Conservation (phyloP, 2,329 filamentous ascomycete genomes). For the Pseudogymnoascus sp. region DNA sequence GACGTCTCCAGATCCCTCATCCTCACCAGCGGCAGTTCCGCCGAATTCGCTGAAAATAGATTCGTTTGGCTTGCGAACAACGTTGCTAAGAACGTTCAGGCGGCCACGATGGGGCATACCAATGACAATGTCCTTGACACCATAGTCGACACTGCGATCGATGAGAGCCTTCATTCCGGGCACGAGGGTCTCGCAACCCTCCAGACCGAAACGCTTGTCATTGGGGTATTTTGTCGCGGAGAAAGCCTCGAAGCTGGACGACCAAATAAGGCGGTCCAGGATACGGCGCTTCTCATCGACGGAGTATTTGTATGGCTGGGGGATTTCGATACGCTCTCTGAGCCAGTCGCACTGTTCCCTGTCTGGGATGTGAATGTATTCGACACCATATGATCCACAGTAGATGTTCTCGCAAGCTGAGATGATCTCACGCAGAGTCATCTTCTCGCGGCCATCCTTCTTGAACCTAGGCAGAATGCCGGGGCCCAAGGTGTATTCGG, state of each 20-base stretch:
- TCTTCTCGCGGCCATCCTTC: conserved; percentile 80
- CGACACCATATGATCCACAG: conserved; percentile 93
- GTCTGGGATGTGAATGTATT: conserved; percentile 98
- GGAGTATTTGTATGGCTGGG: conserved; percentile 91
- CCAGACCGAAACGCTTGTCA: conserved; percentile 97
- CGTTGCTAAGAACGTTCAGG: conserved; percentile 95
- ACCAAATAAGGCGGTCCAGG: conserved; percentile 96
- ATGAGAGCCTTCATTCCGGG: conserved; percentile 99
- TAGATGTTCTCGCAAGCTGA: conserved; percentile 90
- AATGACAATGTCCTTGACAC: conserved; percentile 98
- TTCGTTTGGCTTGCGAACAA: conserved; percentile 98
- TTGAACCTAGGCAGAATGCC: conserved; percentile 94
- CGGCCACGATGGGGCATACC: conserved; percentile 99
- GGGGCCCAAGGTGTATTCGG: conserved; percentile 84
- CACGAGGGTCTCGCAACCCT: conserved; percentile 93
- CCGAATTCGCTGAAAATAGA: conserved; percentile 99
- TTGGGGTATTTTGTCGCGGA: conserved; percentile 97
- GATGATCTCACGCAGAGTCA: conserved; percentile 93
- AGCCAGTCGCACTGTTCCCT: conserved; percentile 98
- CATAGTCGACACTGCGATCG: conserved; percentile 95
- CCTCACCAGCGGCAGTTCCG: conserved; percentile 75
- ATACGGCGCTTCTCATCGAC: conserved; percentile 98
- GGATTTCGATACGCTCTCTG: conserved; percentile 87
- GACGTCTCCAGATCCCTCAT: conserved; percentile 96
- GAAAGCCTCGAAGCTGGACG: conserved; percentile 94